Evolutionary conservation across 176 grass and related monocot genomes (phyloP).

Genomic region (Eragrostis curvula): DNA sequence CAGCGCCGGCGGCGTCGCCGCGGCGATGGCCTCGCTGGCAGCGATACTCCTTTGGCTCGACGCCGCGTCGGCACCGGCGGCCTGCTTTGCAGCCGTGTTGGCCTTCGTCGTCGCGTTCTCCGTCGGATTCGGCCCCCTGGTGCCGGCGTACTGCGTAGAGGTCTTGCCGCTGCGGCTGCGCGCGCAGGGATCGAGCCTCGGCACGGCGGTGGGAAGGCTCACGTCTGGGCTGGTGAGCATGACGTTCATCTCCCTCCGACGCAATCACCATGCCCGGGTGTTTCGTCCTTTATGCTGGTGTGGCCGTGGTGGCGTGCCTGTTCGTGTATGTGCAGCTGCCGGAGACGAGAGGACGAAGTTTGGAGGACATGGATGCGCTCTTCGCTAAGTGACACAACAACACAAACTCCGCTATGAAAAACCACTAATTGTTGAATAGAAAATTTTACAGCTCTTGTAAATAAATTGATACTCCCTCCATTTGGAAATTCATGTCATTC

Average conservation of each 20-base stretch:
- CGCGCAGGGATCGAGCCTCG: conserved; percentile 48
- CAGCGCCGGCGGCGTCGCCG: conserved; percentile 13
- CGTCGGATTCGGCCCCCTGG: conserved; percentile 49
- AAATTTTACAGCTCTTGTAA: too few relatives aligned
- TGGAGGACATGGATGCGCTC: conserved; percentile 56
- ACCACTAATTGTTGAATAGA: too few relatives aligned
- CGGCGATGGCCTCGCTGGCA: conserved; percentile 1
- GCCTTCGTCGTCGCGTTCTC: conserved; percentile 55
- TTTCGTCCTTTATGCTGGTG: conserved; percentile 51
- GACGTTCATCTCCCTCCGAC: conserved; percentile 61
- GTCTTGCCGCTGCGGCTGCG: conserved; percentile 52
- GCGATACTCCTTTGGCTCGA: not conserved
- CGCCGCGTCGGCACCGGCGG: not conserved
- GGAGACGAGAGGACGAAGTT: conserved; percentile 47
- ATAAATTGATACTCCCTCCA: too few relatives aligned
- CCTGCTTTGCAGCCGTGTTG: conserved; percentile 35
- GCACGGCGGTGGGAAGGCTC: conserved; percentile 39
- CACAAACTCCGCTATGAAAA: too few relatives aligned
- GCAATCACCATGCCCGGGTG: conserved; percentile 51
- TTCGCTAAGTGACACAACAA: too few relatives aligned
- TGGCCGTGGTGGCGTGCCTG: not conserved
- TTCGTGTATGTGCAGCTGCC: conserved; percentile 47
- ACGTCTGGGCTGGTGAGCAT: conserved; percentile 46
- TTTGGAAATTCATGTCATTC: too few relatives aligned
- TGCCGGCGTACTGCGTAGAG: conserved; percentile 42